Conservation (phyloP, 2,329 filamentous ascomycete genomes). For the Pseudocercospora fijiensis region DNA sequence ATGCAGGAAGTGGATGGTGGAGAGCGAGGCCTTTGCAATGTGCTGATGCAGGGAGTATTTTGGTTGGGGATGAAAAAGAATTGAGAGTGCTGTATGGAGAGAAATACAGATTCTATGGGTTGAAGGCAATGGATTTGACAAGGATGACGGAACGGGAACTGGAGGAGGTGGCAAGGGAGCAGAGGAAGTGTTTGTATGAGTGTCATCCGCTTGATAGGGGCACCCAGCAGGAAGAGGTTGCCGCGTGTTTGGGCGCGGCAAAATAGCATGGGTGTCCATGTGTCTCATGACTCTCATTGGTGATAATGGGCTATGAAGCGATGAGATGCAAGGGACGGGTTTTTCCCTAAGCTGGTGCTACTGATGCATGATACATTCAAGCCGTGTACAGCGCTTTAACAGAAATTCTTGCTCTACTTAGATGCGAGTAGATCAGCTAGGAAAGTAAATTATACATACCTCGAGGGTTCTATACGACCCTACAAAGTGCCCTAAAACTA, state of each 20-base stretch:
- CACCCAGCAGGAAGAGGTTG: background rate
- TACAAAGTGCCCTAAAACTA: too few species aligned
- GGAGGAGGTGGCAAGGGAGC: constrained; percentile 1
- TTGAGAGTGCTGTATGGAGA: constrained; percentile 8
- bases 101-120: background rate
- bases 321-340: too few species aligned
- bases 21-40: constrained; percentile 13
- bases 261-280: too few species aligned
- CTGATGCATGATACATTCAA: too few species aligned
- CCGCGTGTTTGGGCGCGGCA: background rate
- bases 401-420: too few species aligned
- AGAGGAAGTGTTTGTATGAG: constrained; percentile 2
- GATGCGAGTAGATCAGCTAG: too few species aligned
- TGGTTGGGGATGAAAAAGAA: constrained; percentile 7
- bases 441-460: too few species aligned
- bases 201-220: constrained; percentile 4
- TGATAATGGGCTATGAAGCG: too few species aligned
- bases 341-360: too few species aligned
- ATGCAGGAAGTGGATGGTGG: constrained; percentile 13
- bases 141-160: background rate
- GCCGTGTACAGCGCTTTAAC: too few species aligned
- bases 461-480: too few species aligned
- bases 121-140: background rate
- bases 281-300: too few species aligned
- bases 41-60: constrained; percentile 10